A percentile compares a stretch with the other conserved stretches of the same genome.
Evolutionary conservation across 2,329 filamentous ascomycete species (phyloP).

Genomic region (Trichoderma citrinoviride): DNA sequence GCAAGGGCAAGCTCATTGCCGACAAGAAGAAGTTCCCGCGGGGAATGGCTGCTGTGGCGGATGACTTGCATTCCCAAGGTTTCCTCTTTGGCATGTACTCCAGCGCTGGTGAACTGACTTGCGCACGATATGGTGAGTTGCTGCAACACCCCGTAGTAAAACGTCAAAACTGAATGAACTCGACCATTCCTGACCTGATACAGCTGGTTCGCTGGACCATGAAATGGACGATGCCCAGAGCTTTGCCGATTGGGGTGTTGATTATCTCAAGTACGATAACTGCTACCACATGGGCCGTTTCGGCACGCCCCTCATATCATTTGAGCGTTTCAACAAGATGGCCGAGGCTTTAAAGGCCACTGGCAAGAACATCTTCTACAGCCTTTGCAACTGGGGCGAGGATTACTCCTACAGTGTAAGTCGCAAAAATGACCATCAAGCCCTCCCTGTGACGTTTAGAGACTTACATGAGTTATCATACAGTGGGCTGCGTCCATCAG

Average conservation of each 20-base stretch:
- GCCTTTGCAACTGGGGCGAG: slow-evolving; percentile 38
- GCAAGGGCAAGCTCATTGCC: slow-evolving; percentile 30
- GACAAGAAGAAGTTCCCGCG: slow-evolving; percentile 38
- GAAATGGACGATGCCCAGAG: slow-evolving; percentile 52
- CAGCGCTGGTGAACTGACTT: slow-evolving; percentile 47
- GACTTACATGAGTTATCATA: neutral
- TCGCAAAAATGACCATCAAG: fast-evolving
- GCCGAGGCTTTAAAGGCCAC: slow-evolving; percentile 35
- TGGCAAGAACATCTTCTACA: slow-evolving; percentile 34
- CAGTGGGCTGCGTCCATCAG: slow-evolving; percentile 21
- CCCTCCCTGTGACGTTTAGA: neutral
- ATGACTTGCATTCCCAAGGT: slow-evolving; percentile 36
- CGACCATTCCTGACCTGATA: neutral
- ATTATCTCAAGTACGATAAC: slow-evolving; percentile 55
- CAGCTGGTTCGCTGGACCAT: slow-evolving; percentile 47
- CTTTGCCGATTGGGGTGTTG: slow-evolving; percentile 52
- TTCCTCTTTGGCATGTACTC: slow-evolving; percentile 42
- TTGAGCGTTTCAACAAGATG: slow-evolving; percentile 29
- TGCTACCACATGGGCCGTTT: slow-evolving; percentile 32
- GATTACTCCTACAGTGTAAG: slow-evolving; percentile 15
- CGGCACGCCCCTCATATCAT: slow-evolving; percentile 19
- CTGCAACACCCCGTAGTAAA: neutral
- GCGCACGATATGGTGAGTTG: slow-evolving; percentile 35
- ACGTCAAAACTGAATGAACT: slow-evolving; percentile 7
- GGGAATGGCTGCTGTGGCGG: slow-evolving; percentile 37